Evolutionary conservation across 345 rosid genomes (phyloP).

Genomic region (Stellera chamaejasme): DNA sequence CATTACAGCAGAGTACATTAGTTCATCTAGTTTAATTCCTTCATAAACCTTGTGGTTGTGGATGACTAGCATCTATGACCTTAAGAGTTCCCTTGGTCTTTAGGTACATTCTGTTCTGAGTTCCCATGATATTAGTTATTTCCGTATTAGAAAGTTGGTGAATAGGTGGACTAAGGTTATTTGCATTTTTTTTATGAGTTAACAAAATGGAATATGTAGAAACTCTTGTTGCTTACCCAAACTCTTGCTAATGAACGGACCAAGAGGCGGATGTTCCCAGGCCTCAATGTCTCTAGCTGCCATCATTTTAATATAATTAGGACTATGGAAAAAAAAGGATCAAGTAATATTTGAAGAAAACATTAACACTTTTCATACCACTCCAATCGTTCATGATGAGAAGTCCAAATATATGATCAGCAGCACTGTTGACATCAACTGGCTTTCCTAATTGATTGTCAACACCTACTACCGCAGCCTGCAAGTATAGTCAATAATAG

Average conservation of each 20-base stretch:
- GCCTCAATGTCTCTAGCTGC: constrained; percentile 93
- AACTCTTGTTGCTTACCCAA: constrained; percentile 47
- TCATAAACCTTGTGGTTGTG: too few species aligned
- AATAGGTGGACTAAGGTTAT: too few species aligned
- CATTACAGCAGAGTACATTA: too few species aligned
- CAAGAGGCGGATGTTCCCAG: constrained; percentile 98
- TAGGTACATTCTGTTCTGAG: too few species aligned
- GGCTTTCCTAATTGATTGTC: constrained; percentile 81
- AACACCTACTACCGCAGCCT: constrained; percentile 90
- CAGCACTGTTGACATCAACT: constrained; percentile 64
- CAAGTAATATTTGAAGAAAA: neutral
- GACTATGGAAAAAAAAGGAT: neutral
- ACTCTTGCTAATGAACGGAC: constrained; percentile 94
- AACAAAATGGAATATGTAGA: too few species aligned
- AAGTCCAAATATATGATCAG: constrained; percentile 78
- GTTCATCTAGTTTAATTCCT: too few species aligned
- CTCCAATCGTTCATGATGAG: constrained; percentile 95
- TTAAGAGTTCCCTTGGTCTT: too few species aligned
- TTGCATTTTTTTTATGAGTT: too few species aligned
- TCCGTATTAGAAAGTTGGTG: too few species aligned
- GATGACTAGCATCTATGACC: too few species aligned
- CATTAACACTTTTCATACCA: constrained; percentile 35
- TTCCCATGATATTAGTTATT: too few species aligned
- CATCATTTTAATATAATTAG: too few species aligned
- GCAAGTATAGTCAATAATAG: constrained; percentile 6